Evolutionary conservation across 352 stramenopile genomes (phyloP), one percentile per base, ranked within the genome.

Genomic region (Phytopythium sindhum): DNA sequence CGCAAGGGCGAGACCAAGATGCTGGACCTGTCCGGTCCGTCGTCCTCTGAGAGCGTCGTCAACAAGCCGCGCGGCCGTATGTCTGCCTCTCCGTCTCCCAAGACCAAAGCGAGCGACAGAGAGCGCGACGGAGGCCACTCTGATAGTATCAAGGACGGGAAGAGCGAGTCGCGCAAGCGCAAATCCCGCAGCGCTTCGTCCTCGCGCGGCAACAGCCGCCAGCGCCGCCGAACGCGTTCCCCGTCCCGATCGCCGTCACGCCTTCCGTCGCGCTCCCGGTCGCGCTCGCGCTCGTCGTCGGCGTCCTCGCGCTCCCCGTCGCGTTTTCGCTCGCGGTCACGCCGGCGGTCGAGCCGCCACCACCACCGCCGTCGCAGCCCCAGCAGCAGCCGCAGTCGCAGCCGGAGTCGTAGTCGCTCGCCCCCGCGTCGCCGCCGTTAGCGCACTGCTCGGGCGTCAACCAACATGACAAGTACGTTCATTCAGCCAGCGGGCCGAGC

Each of bases 1-100:
- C 57, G 55, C n/a, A 74, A 77, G 41, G 67, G 67, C 33, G 67
- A 77, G 52, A 65, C 60, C 37, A 77, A 75, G 61, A 53, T 77
- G 21, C 59, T 74, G 58, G 70, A 77, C 35, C 48, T 77, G 35
- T 69, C 63, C 24, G 61, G 57, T 17, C 57, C 48, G 42, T 71
- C 64, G 21, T 50, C 57, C 5, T 70, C 69, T 3, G 53, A 67
- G 23, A 63, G 23, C 37, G 70, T 57, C 12, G 54, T 75, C 61
- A 60, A 14, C 45, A 70, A 70, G 48, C 51, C 48, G 24, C 42
- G 19, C 19, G 19, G 15, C 7, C 4, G 1, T 2, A 5, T 21
- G 42, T 26, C 48, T 5, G 48, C 48, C 28, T 57, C 51, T 42
- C 15, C 9, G 11, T 28, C 51, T 29, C 19, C 28, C 28, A 57